A percentile compares a stretch with the other conserved stretches of the same genome.
These are phyloP conservation scores for Phytophthora multivora DNA, from an alignment of 352 stramenopile genomes.

Conservation along the genomic window DNA sequence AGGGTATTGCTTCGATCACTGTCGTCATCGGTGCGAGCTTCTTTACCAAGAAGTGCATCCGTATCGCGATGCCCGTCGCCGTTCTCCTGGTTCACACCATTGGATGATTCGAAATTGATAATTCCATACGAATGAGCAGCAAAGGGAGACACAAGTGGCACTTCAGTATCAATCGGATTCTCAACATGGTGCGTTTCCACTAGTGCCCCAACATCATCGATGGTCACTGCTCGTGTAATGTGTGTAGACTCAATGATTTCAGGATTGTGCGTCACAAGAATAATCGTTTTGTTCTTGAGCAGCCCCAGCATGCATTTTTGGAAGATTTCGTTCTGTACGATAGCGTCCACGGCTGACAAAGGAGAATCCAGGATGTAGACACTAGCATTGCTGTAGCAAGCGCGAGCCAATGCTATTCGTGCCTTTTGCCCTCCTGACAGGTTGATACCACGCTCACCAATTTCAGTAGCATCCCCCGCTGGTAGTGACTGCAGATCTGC, in stretches of 20 bases:
- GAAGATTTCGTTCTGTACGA: constrained; percentile 81
- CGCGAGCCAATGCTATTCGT: constrained; percentile 61
- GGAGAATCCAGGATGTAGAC: constrained; percentile 57
- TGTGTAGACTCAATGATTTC: constrained; percentile 44
- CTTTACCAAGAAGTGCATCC: constrained; percentile 11
- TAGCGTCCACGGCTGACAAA: constrained; percentile 49
- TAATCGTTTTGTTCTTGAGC: constrained; percentile 58
- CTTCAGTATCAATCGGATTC: constrained; percentile 7
- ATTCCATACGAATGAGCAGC: constrained; percentile 13
- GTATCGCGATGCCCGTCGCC: constrained; percentile 6
- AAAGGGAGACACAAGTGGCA: constrained; percentile 23
- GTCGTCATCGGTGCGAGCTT: constrained; percentile 4
- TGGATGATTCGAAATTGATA: constrained; percentile 5
- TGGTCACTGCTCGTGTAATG: constrained; percentile 34
- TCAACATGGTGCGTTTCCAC: constrained; percentile 23
- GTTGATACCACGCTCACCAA: constrained; percentile 69
- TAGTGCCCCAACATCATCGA: constrained; percentile 21
- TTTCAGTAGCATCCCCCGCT: constrained; percentile 74
- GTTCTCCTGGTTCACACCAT: not conserved
- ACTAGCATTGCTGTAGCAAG: constrained; percentile 58
- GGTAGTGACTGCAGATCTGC: constrained; percentile 73
- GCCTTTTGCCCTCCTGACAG: constrained; percentile 68
- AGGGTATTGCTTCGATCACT: constrained; percentile 5
- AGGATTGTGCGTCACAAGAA: constrained; percentile 63
- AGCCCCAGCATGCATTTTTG: constrained; percentile 63